Base-by-base conservation (phyloP, 2,329 filamentous ascomycete genomes). In the Colletotrichum plurivorum region DNA sequence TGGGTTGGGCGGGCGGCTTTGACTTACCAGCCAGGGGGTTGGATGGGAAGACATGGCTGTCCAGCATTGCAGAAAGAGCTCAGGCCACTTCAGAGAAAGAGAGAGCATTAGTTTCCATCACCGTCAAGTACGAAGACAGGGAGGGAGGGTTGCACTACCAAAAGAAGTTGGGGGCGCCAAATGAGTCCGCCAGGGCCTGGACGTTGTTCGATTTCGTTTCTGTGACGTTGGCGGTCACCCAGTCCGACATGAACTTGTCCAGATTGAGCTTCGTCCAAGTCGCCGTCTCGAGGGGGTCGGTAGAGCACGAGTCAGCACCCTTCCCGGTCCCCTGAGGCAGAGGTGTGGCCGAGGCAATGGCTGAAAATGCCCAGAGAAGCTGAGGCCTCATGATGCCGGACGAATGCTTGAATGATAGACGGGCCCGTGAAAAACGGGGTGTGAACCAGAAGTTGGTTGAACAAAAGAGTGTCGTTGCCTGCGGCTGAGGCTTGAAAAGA, bases 221-320 rank as follows among this genome's bases (percentile, higher is more conserved):
- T 16, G 41, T 43, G 41, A 43, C 41, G 12, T 43, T 43, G 41
- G 41, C 12, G 5, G 41, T 15, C 13, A 43, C 41, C 41, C 41
- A 43, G 12, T n/a, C 41, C 6, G 41, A 43, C 41, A 59, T 20
- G 15, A 27, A 31, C 9, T 43, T 36, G 55, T 52, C 57, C 22
- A 31, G 43, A 31, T 53, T 51, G 7, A 46, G 49, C 18, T 41
- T 27, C 8, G 20, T 67, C 63, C 36, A 64, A 52, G 60, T 63
- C 25, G 8, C 27, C 18, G 25, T 20, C 31, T 55, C 52, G 16
- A 53, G 45, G 25, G 10, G 18, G 20, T 45, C 31, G 1, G 20
- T 9, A 16, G 46, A 31, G 15, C 48, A 45, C 13, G 58, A 61
- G 27, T 61, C 58, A 27, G 58, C 48, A 27, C 58, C 20, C 5